phyloP scores from a whole-genome alignment of 495 filamentous ascomycete genomes.

The Neurospora sp. region DNA sequence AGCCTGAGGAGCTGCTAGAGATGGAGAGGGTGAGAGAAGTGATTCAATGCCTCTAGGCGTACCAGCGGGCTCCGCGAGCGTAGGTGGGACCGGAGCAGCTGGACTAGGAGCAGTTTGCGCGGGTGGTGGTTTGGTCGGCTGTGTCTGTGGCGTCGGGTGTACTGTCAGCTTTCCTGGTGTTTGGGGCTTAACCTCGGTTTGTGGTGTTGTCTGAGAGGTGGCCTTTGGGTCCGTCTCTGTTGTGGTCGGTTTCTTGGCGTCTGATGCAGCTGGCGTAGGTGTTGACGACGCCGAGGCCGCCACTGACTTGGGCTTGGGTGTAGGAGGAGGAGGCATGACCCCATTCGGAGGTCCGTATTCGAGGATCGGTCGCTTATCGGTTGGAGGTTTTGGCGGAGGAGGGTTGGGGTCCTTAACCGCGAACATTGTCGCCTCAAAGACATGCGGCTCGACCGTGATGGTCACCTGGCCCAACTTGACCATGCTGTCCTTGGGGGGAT shows the following conservation, averaged over 20 bases:
- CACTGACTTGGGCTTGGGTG: slow-evolving; percentile 28
- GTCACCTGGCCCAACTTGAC: slow-evolving; percentile 67
- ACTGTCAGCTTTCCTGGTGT: neutral
- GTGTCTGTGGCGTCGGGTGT: slow-evolving; percentile 5
- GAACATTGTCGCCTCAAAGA: slow-evolving; percentile 79
- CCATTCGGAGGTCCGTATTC: slow-evolving; percentile 61
- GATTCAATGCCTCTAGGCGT: slow-evolving; percentile 25
- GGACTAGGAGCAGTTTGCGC: slow-evolving; percentile 21
- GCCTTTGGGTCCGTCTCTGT: slow-evolving; percentile 11
- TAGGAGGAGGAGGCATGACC: slow-evolving; percentile 44
- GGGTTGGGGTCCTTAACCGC: slow-evolving; percentile 66
- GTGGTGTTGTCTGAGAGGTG: slow-evolving; percentile 7
- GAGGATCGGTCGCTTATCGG: slow-evolving; percentile 47
- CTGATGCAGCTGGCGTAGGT: slow-evolving; percentile 6
- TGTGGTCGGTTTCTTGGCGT: slow-evolving; percentile 7
- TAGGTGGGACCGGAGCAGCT: slow-evolving; percentile 25
- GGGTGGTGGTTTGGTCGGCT: slow-evolving; percentile 11
- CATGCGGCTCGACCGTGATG: slow-evolving; percentile 82
- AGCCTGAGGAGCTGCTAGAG: neutral
- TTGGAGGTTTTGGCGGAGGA: slow-evolving; percentile 14
- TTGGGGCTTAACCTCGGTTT: slow-evolving; percentile 3
- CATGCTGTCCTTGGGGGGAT: slow-evolving; percentile 84
- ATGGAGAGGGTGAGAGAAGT: slow-evolving; percentile 13
- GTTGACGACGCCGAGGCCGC: slow-evolving; percentile 9
- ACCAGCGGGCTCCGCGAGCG: slow-evolving; percentile 10